Evolutionary conservation across 805 yeast species (phyloP), one percentile per base, ranked within the genome.

Genomic region (Hanseniaspora pseudoguilliermondii): DNA sequence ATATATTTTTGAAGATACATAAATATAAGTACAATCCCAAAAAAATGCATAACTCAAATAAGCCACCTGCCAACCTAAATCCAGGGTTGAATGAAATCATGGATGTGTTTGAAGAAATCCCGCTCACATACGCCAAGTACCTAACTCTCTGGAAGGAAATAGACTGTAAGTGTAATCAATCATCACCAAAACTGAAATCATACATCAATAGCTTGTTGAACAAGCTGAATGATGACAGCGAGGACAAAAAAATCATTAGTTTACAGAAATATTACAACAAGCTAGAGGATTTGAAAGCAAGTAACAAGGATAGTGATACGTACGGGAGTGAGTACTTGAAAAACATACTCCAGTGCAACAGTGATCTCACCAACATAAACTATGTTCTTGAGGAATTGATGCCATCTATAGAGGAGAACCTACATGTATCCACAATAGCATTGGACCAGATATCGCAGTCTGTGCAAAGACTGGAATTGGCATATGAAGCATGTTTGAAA

Each of bases 381-480:
- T 61, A 62, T 16, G 60, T 73, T 36, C 72, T 80, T 20, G 73
- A 75, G 59, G 95, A 86, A 57, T 74, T 91, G 56, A 81, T 91
- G 73, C 97, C 97, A 0, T 86, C 96, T 59, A 70, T 91, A 55
- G 97, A 91, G 66, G 97, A 93, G 67, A 93, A 93, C 69, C 88
- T 93, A 95, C 97, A 91, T 67, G 96, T 93, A 43, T 91, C 97
- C 5, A 83, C 91, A 1, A 83, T 87, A 41, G 96, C 97, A 23
- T 77, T 86, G 34, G 97, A 90, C 62, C 76, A 83, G 13, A 76
- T 89, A 47, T 71, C 75, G 34, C 80, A 82, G 57, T 85, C 87
- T 63, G 70, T 87, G 55, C 76, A 74, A 52, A 75, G 97, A 52
- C 75, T 93, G 60, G 86, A 90, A 65, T 80, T 84, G 61, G 95